Evolutionary conservation across 2,329 filamentous ascomycete genomes (phyloP).

Genomic region (Talaromyces sp.): DNA sequence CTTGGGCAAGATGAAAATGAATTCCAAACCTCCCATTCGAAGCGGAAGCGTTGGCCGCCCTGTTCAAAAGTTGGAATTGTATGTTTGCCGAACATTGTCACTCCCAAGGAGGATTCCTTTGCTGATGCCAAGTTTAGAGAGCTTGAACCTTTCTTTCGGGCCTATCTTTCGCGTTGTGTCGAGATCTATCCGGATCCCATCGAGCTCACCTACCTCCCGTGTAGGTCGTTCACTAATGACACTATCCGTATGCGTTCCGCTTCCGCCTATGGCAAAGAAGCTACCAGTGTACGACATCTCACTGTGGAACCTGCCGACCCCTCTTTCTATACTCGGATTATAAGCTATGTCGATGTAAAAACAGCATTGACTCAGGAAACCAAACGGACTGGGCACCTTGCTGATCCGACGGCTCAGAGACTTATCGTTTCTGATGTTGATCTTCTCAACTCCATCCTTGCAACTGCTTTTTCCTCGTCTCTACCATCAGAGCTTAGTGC

Average conservation of each 20-base stretch:
- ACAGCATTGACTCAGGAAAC: background rate
- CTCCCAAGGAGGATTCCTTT: background rate
- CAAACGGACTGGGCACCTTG: background rate
- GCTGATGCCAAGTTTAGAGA: background rate
- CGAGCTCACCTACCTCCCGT: conserved; percentile 12
- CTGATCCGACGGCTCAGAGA: background rate
- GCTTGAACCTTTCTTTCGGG: conserved; percentile 5
- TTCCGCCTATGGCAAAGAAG: background rate
- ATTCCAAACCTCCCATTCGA: conserved; percentile 7
- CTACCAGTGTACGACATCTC: background rate
- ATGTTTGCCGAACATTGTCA: background rate
- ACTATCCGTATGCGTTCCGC: conserved; percentile 1
- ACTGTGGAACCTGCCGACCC: conserved; percentile 10
- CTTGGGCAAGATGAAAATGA: background rate
- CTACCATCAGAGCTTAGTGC: background rate
- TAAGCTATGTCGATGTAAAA: background rate
- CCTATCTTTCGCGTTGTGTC: conserved; percentile 2
- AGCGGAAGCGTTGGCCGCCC: conserved; percentile 11
- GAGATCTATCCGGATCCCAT: background rate
- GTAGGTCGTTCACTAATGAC: conserved; percentile 9
- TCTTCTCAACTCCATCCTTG: background rate
- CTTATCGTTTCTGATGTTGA: background rate
- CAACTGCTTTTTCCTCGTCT: background rate
- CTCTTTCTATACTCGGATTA: conserved; percentile 8
- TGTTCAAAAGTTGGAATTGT: conserved; percentile 9